phyloP scores from a whole-genome alignment of 768 basidiomycete genomes.

The Suillus cothurnatus region DNA sequence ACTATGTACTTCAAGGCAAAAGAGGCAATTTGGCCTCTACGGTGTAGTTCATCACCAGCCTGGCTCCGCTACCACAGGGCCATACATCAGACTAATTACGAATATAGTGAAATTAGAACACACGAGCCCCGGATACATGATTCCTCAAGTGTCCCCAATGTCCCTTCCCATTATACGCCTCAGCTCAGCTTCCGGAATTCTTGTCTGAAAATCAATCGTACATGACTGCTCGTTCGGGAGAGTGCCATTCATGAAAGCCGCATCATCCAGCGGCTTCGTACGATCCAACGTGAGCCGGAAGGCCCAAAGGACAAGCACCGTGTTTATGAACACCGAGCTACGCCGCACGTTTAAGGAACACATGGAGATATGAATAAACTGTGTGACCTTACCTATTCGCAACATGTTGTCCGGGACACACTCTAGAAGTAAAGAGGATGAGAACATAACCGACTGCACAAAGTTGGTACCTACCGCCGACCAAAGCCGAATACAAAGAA shows the following conservation, averaged over 20 bases:
- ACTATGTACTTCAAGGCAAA: not conserved
- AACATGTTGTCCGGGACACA: slow-evolving; percentile 7
- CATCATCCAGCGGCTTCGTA: slow-evolving; percentile 50
- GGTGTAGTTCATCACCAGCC: not conserved
- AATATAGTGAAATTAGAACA: not conserved
- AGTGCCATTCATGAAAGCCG: slow-evolving; percentile 45
- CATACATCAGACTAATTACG: not conserved
- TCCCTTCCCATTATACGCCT: slow-evolving; percentile 2
- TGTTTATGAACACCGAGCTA: slow-evolving; percentile 5
- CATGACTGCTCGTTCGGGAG: slow-evolving; percentile 44
- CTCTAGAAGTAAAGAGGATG: slow-evolving; percentile 28
- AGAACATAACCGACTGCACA: not conserved
- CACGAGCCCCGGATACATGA: not conserved
- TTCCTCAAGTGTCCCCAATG: not conserved
- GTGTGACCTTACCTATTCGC: slow-evolving; percentile 2
- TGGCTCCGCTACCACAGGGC: not conserved
- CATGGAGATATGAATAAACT: not conserved
- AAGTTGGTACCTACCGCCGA: slow-evolving; percentile 19
- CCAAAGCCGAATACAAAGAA: slow-evolving; percentile 59
- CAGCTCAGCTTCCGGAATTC: slow-evolving; percentile 24
- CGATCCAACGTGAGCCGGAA: slow-evolving; percentile 37
- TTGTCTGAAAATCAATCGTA: slow-evolving; percentile 51
- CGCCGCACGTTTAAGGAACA: not conserved
- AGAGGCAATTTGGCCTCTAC: not conserved
- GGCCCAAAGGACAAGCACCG: slow-evolving; percentile 1